These are phyloP conservation scores for Xylaria flabelliformis DNA, from an alignment of 495 filamentous ascomycete species.

Conservation along the genomic window DNA sequence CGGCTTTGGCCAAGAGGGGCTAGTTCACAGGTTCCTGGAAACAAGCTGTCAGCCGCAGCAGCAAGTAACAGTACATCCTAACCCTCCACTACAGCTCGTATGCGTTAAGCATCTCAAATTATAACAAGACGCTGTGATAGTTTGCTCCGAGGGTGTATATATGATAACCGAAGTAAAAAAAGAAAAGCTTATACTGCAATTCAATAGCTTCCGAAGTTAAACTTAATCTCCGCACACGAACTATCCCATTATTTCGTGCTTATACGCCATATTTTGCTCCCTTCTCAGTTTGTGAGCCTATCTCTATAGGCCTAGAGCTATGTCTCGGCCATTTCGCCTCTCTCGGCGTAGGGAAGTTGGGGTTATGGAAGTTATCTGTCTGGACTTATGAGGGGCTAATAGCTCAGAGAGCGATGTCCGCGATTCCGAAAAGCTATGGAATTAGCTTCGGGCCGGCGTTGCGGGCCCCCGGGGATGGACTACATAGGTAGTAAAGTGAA, in stretches of 20 bases:
- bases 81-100: no score
- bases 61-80: no score
- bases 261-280: not conserved
- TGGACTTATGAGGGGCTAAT: not conserved
- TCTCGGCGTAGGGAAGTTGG: not conserved
- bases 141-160: not conserved
- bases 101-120: not conserved
- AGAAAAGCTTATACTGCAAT: not conserved
- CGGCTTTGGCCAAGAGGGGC: not conserved
- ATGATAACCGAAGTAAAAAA: not conserved
- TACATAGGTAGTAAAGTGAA: not conserved
- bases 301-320: not conserved
- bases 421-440: not conserved
- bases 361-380: not conserved
- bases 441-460: conserved; percentile 1
- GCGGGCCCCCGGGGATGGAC: not conserved
- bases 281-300: not conserved
- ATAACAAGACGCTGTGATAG: not conserved
- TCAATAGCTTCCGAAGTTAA: not conserved
- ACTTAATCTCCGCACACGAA: not conserved
- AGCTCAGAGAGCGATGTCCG: not conserved
- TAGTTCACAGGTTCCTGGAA: not conserved
- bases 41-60: conserved; percentile 3
- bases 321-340: not conserved
- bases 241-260: not conserved